Percentiles rank a stretch among this genome's conserved stretches.
These are phyloP conservation scores for Kwoniella shandongensis DNA, from an alignment of 768 basidiomycete genomes.

Conservation along the genomic window DNA sequence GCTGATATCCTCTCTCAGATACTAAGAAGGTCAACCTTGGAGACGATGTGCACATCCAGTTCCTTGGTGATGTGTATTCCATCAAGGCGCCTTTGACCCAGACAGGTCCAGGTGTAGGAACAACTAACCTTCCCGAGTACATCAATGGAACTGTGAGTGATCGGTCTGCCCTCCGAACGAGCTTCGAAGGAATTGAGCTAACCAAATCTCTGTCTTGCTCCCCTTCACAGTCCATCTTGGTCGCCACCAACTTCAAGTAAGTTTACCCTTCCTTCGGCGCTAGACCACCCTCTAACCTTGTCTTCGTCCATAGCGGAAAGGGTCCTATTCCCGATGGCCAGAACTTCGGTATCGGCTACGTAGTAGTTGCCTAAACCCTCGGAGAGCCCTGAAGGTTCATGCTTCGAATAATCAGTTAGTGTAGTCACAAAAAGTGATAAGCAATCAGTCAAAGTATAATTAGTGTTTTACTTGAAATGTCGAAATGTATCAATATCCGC, in stretches of 20 bases:
- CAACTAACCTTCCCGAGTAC: conserved; percentile 15
- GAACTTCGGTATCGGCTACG: conserved; percentile 29
- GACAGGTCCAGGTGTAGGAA: conserved; percentile 22
- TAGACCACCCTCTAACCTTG: not conserved
- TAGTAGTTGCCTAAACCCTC: conserved; percentile 22
- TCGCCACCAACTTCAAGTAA: conserved; percentile 27
- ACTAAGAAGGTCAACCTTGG: conserved; percentile 18
- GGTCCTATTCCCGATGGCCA: conserved; percentile 28
- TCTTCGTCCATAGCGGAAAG: conserved; percentile 5
- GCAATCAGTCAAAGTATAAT: no score
- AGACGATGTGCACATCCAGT: conserved; percentile 25
- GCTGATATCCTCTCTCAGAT: conserved; percentile 5
- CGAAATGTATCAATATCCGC: no score
- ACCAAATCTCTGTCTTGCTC: not conserved
- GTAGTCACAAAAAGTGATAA: no score
- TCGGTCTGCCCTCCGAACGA: not conserved
- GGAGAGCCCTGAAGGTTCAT: no score
- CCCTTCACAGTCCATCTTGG: conserved; percentile 15
- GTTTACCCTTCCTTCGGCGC: not conserved
- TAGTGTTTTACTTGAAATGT: no score
- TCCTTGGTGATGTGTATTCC: conserved; percentile 25
- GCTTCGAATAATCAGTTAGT: no score
- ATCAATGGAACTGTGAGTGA: conserved; percentile 27
- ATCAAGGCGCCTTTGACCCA: conserved; percentile 19
- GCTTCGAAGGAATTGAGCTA: not conserved